These are phyloP conservation scores for Scedosporium minutisporum DNA, from an alignment of 2,329 filamentous ascomycete species.

Conservation along the genomic window DNA sequence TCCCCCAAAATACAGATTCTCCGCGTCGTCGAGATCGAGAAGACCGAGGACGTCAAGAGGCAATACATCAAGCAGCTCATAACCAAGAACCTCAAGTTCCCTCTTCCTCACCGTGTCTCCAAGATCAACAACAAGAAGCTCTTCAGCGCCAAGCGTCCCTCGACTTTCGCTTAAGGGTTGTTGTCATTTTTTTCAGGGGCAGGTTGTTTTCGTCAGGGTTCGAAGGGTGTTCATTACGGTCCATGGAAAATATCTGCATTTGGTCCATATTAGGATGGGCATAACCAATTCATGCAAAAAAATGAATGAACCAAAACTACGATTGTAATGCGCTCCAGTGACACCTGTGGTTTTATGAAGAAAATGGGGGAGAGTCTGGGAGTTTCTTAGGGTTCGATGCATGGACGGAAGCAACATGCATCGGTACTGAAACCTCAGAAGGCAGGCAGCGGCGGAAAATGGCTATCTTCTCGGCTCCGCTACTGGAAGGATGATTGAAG, in stretches of 20 bases:
- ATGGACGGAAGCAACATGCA: neutral
- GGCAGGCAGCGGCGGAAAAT: neutral
- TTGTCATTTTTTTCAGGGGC: constrained; percentile 30
- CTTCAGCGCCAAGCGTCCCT: constrained; percentile 86
- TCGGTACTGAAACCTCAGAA: neutral
- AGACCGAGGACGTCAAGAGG: constrained; percentile 88
- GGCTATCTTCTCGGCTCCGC: neutral
- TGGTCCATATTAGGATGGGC: constrained; percentile 16
- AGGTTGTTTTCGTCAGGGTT: constrained; percentile 40
- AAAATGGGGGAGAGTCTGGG: neutral
- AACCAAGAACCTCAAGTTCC: constrained; percentile 92
- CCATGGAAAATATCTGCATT: constrained; percentile 52
- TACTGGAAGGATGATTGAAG: neutral
- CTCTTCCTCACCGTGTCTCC: constrained; percentile 90
- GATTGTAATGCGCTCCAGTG: constrained; percentile 4
- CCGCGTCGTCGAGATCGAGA: constrained; percentile 95
- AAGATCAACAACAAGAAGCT: constrained; percentile 79
- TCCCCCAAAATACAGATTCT: constrained; percentile 65
- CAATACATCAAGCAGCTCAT: constrained; percentile 99
- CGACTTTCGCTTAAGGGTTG: constrained; percentile 86
- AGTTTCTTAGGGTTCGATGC: neutral
- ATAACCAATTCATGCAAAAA: constrained; percentile 7
- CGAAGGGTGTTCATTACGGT: constrained; percentile 52
- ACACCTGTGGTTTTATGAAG: neutral
- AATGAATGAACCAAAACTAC: constrained; percentile 9